Evolutionary conservation across 2,329 filamentous ascomycete species (phyloP).

Genomic region (Fusarium devonianum): DNA sequence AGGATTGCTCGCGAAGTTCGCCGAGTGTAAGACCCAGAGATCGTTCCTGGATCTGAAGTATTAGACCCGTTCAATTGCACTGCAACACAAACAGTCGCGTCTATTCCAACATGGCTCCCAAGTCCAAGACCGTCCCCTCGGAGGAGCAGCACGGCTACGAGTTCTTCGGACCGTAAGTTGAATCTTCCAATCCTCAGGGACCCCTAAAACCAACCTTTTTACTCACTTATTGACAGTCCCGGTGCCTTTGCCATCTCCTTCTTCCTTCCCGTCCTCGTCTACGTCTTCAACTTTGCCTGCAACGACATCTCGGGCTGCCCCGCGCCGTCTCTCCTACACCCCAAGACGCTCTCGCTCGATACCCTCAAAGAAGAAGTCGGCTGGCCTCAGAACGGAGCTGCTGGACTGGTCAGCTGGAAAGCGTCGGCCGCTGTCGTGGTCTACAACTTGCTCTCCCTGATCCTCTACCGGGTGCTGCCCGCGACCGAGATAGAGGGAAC

Average conservation of each 20-base stretch:
- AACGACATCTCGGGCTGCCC: constrained; percentile 94
- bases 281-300: constrained; percentile 82
- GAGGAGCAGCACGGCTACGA: constrained; percentile 57
- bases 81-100: constrained; percentile 7
- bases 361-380: constrained; percentile 81
- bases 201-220: no score
- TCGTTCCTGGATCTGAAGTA: constrained; percentile 1
- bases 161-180: constrained; percentile 59
- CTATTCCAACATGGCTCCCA: constrained; percentile 43
- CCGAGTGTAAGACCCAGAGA: not conserved
- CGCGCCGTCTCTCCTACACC: constrained; percentile 78
- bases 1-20: constrained; percentile 6
- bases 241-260: constrained; percentile 82
- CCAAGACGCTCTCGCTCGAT: constrained; percentile 73
- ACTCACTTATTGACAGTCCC: constrained; percentile 58
- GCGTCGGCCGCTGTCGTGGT: constrained; percentile 74
- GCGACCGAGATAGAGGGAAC: constrained; percentile 75
- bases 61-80: constrained; percentile 7
- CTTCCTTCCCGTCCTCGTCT: constrained; percentile 79
- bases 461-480: constrained; percentile 80
- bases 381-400: constrained; percentile 77
- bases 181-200: not conserved
- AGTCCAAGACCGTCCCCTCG: constrained; percentile 38
- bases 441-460: constrained; percentile 79
- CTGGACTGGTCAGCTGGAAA: constrained; percentile 73